Evolutionary conservation across 139 green algal species (phyloP).

Genomic region (Chlamydomonas eustigma): DNA sequence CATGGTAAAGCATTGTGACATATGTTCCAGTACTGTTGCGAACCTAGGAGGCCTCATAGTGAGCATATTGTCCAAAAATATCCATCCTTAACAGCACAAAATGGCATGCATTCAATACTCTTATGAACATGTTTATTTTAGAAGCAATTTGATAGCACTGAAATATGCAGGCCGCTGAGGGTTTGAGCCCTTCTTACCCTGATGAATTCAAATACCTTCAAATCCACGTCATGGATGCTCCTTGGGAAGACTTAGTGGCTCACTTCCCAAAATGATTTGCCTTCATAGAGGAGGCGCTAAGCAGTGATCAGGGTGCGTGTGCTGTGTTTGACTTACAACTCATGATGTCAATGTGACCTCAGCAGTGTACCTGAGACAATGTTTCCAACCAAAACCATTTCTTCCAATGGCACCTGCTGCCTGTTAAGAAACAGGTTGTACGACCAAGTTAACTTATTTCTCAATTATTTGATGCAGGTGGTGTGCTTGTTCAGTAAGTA

Average conservation of each 20-base stretch:
- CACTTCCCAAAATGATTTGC: slow-evolving; percentile 39
- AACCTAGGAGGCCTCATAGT: too few species aligned
- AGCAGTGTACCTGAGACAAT: background rate
- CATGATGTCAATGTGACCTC: background rate
- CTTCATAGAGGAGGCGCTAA: slow-evolving; percentile 38
- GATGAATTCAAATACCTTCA: slow-evolving; percentile 16
- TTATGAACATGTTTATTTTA: background rate
- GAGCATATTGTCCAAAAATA: too few species aligned
- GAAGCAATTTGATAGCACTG: background rate
- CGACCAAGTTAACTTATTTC: background rate
- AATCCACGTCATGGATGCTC: slow-evolving; percentile 29
- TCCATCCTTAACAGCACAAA: too few species aligned
- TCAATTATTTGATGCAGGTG: background rate
- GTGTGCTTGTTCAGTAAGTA: background rate
- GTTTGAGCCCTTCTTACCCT: slow-evolving; percentile 16
- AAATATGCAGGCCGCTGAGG: slow-evolving; percentile 29
- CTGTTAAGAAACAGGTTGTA: background rate
- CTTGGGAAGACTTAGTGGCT: slow-evolving; percentile 37
- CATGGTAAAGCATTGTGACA: too few species aligned
- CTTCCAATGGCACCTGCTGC: background rate
- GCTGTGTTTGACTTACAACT: background rate
- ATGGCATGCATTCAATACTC: background rate
- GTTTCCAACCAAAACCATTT: background rate
- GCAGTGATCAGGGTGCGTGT: background rate
- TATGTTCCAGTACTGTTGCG: too few species aligned